phyloP scores from a whole-genome alignment of 78 protist species.

The Emiliania huxleyi region DNA sequence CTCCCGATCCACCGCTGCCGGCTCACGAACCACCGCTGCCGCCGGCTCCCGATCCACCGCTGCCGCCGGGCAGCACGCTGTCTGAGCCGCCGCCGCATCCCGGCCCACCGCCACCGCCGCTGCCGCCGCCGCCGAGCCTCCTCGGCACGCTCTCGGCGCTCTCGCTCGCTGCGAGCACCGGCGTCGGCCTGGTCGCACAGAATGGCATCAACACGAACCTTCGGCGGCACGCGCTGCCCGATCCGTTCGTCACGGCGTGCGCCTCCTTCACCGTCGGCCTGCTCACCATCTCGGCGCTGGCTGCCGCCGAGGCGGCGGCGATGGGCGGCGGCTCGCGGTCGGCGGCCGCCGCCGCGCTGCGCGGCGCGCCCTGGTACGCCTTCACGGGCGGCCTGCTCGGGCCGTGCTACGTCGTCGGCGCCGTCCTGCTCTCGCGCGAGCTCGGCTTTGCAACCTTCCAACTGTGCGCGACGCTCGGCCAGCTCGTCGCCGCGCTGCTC shows the following conservation, averaged over 20 bases:
- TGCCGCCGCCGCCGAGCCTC: too few species aligned
- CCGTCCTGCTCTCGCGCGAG: background rate
- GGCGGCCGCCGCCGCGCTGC: background rate
- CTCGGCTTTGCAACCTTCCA: slow-evolving; percentile 15
- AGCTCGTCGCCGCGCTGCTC: background rate
- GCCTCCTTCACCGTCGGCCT: background rate
- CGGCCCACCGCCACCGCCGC: too few species aligned
- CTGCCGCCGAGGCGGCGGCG: background rate
- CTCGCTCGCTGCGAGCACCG: too few species aligned
- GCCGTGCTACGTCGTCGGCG: background rate
- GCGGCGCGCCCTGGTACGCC: background rate
- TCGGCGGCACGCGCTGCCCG: background rate
- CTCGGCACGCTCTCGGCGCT: too few species aligned
- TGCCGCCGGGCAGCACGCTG: too few species aligned
- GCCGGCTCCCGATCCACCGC: too few species aligned
- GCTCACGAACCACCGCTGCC: too few species aligned
- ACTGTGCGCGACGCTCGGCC: background rate
- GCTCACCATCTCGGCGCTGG: background rate
- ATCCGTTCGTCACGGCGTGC: background rate
- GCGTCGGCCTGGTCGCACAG: background rate
- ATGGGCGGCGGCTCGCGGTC: background rate
- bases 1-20: too few species aligned
- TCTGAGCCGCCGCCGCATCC: too few species aligned
- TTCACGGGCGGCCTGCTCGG: background rate
- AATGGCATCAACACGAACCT: background rate